These are phyloP conservation scores for Acer campestre DNA, from an alignment of 345 rosid genomes.

Conservation along the genomic window DNA sequence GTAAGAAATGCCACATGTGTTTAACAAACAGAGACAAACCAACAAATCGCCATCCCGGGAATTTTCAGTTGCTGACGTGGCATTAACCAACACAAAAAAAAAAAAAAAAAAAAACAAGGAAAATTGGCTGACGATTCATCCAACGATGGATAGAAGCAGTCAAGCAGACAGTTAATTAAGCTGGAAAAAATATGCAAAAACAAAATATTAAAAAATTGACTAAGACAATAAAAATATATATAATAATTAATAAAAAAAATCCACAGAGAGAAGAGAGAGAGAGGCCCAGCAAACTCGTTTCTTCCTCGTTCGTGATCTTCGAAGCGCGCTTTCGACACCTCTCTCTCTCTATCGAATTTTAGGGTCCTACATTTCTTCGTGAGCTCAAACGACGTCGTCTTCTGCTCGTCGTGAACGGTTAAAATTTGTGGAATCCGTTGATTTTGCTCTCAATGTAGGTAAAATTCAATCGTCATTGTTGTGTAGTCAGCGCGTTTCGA, in stretches of 20 bases:
- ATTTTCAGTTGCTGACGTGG: conserved; percentile 34
- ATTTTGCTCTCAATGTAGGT: conserved; percentile 9
- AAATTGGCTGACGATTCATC: conserved; percentile 2
- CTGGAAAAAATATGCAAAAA: background rate
- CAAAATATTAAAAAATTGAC: too few relatives aligned
- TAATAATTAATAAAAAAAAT: background rate
- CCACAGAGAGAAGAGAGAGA: conserved; percentile 8
- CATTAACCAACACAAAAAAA: conserved; percentile 18
- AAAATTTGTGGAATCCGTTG: background rate
- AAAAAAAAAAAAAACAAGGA: background rate
- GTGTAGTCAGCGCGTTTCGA: conserved; percentile 3
- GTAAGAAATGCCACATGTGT: conserved; percentile 2
- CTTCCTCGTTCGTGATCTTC: conserved; percentile 7
- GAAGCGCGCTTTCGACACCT: background rate
- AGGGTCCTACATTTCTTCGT: background rate
- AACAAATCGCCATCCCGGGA: conserved; percentile 5
- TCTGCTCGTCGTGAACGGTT: background rate
- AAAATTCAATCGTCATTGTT: conserved; percentile 11
- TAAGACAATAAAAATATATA: background rate
- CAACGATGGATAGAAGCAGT: background rate
- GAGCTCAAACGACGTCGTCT: conserved; percentile 6
- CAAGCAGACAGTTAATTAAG: conserved; percentile 9
- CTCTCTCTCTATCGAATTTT: background rate
- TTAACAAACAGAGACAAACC: background rate
- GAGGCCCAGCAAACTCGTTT: conserved; percentile 6